Evolutionary conservation across 192 early-diverging fungal species (phyloP), one percentile per base, ranked within the genome.

Genomic region (Coemansia sp.): DNA sequence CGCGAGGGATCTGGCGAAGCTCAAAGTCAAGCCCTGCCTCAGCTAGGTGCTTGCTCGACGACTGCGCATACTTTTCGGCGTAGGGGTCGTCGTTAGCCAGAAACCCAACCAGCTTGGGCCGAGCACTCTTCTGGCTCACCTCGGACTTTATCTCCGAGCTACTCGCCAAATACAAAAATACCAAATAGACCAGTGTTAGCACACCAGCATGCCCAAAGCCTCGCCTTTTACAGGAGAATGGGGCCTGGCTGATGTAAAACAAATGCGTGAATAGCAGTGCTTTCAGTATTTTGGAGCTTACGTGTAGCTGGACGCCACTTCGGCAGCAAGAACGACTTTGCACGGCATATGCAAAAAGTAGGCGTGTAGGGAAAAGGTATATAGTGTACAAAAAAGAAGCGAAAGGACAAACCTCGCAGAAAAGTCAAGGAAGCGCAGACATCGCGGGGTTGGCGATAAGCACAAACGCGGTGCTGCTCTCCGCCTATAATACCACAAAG

Each of bases 41-140:
- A 17, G 78, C 83, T 56, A 95, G 93, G 15, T 93, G 89, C 73
- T 93, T 96, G 57, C 82, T 88, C 11, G 95, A 96, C 87, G 93
- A 95, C 56, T 95, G 86, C 23, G 96, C 92, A 79, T 97, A 99
- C 67, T 90, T 99, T 22, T 67, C 78, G 9, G 89, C 88, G 23
- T 94, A 88, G 29, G 90, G 89, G 43, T 99, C 97, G 18, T 89
- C 85, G 70, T 99, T 99, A 47, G 94, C 92, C 6, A 99, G 83
- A 69, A 99, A 97, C 2, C 89, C 93, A 5, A 97, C 94, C 26
- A 98, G 78, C 56, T 80, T 85, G 38, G 90, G 90, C 27, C 70
- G 60, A 55, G 84, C 74, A 26, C 56, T 65, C 40, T 83, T 81
- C 50, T 77, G 65, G 65, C 83, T 82, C 41, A 91, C 86, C 54